Evolutionary conservation across 1,139 yeast genomes (phyloP), one percentile per base, ranked within the genome.

Genomic region (Meyerozyma guilliermondii): DNA sequence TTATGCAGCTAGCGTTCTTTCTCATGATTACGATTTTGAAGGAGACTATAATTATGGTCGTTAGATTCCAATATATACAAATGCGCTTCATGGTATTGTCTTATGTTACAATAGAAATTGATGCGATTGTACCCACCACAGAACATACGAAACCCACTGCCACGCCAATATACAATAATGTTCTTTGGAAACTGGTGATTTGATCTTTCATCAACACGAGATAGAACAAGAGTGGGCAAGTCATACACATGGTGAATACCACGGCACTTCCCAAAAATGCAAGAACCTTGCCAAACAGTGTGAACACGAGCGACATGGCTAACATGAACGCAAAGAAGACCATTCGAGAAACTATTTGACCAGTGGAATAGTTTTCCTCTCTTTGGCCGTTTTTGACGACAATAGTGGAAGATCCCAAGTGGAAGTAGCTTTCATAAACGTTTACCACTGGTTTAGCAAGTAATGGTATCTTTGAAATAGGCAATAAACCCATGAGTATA

Each of bases 191-290:
- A 3, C 49, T 46, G 5, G 74, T 59, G 38, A 84, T 59, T 17
- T 76, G 75, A 11, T 68, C 64, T 11, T 63, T 58, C 55, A 82
- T 83, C 34, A 86, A 68, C 44, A 68, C 69, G 50, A 83, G 62
- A 58, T 88, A 86, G 60, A 89, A 89, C 35, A 78, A 55, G 13
- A 86, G 67, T 3, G 97, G 97, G 24, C 88, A 70, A 3, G 87
- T 78, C 46, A 89, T 67, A 58, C 97, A 91, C 38, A 89, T 82
- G 1, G 83, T 74, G 57, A 85, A 85, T 53, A 96, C 87, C 41
- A 91, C 69, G 3, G 89, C 81, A 30, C 92, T 79, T 4, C 97
- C 97, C 51, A 87, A 68, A 42, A 89, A 79, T 7, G 96, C 87
- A 62, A 91, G 83, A 44, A 89, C 76, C 54, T 81, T 80, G 46